Base-by-base conservation (phyloP, 192 early-diverging fungal species). In the Umbelopsis ramanniana region DNA sequence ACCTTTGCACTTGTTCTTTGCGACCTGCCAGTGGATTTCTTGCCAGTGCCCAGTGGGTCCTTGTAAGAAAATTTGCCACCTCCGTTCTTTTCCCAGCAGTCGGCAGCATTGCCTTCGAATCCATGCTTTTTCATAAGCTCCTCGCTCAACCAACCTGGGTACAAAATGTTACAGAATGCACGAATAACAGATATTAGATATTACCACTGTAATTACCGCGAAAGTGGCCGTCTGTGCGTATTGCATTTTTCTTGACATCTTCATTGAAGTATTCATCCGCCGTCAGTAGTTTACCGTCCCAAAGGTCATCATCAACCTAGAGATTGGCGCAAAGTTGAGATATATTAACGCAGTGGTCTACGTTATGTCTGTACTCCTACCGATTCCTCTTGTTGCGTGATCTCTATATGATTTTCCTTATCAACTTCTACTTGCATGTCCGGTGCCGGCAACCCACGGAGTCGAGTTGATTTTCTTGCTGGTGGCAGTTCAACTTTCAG, bases 21-120 rank as follows among this genome's bases (percentile, higher is more conserved):
- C 37, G 45, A 33, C 0, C 46, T 63, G 11, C 50, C 46, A 8
- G 50, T 38, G 7, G 57, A 35, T 40, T 69, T 71, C 37, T 86
- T 85, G 33, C 86, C 81, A 15, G 75, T 82, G 17, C 87, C 89
- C 48, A 88, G 63, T 1, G 88, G 89, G 67, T 90, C 87, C 35
- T 83, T 88, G 72, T 85, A 91, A 21, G 92, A 89, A 69, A 89
- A 93, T 24, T 82, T 86, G 40, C 89, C 92, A 35, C 92, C 92
- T 23, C 91, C 92, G 50, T 93, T 87, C 66, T 85, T 87, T 50
- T 93, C 91, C 91, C 92, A 93, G 26, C 88, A 88, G 45, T 88
- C 88, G 6, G 83, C 71, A 4, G 90, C 89, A 57, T 78, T 84
- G 40, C 74, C 69, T 22, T 85, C 84, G 54, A 93, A 85, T 3